Evolutionary conservation across 352 stramenopile species (phyloP).

Genomic region (Globisporangium heterothallicum): DNA sequence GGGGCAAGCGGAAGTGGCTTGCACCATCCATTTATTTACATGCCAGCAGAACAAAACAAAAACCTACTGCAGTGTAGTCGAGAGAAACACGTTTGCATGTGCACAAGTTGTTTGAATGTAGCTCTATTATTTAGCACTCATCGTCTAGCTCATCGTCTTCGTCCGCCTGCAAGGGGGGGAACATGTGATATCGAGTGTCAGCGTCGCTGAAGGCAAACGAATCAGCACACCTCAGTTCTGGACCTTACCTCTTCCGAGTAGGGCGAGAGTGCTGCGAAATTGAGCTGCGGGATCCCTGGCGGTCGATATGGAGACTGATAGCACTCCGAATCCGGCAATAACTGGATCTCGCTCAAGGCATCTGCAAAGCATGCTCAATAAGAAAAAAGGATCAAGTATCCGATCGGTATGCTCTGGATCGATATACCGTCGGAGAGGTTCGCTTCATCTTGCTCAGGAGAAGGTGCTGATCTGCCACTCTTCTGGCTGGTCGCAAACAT

Average conservation of each 20-base stretch:
- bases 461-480: background rate
- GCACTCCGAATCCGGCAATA: constrained; percentile 13
- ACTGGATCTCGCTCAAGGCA: constrained; percentile 25
- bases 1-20: too few species aligned
- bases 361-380: constrained; percentile 16
- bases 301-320: constrained; percentile 14
- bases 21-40: too few species aligned
- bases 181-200: too few species aligned
- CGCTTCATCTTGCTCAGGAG: constrained; percentile 1
- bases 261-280: constrained; percentile 37
- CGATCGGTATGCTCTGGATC: background rate
- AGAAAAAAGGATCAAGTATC: constrained; percentile 2
- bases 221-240: background rate
- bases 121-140: constrained; percentile 10
- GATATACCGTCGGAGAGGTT: constrained; percentile 14
- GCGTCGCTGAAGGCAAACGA: constrained; percentile 3
- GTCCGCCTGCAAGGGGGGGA: constrained; percentile 25
- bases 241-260: constrained; percentile 50
- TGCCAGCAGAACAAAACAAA: constrained; percentile 11
- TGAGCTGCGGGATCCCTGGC: constrained; percentile 35
- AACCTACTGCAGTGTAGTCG: too few species aligned
- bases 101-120: constrained; percentile 8
- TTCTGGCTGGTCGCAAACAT: constrained; percentile 5
- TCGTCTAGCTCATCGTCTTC: constrained; percentile 31
- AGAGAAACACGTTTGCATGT: constrained; percentile 1